Evolutionary conservation across 2,329 filamentous ascomycete species (phyloP).

Genomic region (Geosmithia putterillii): DNA sequence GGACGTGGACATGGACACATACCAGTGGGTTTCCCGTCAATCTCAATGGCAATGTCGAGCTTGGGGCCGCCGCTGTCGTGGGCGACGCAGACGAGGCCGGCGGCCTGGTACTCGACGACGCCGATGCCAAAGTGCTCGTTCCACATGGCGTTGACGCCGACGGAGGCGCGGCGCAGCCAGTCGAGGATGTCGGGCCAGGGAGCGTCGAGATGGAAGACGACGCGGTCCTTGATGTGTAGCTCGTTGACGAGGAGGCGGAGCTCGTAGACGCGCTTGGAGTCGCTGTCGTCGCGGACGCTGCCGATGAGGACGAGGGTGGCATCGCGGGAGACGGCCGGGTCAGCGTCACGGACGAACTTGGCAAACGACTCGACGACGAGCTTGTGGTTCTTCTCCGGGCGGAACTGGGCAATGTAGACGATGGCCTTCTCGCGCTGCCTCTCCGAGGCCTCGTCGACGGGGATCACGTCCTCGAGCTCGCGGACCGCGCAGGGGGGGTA

Average conservation of each 20-base stretch:
- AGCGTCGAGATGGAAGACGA: slow-evolving; percentile 83
- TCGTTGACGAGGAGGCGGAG: slow-evolving; percentile 78
- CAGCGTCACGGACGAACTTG: slow-evolving; percentile 52
- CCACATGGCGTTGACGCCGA: slow-evolving; percentile 98
- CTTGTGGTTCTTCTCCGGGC: slow-evolving; percentile 91
- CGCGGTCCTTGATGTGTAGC: slow-evolving; percentile 68
- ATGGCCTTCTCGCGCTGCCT: slow-evolving; percentile 57
- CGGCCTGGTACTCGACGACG: slow-evolving; percentile 95
- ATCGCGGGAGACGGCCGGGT: slow-evolving; percentile 33
- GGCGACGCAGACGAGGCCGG: slow-evolving; percentile 83
- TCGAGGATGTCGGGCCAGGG: slow-evolving; percentile 78
- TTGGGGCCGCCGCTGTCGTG: slow-evolving; percentile 91
- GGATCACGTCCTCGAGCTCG: slow-evolving; percentile 65
- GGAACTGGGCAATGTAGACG: slow-evolving; percentile 93
- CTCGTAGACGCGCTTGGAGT: slow-evolving; percentile 77
- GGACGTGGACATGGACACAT: slow-evolving; percentile 11
- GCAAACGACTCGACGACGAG: slow-evolving; percentile 79
- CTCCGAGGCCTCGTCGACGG: slow-evolving; percentile 59
- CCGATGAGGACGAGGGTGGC: slow-evolving; percentile 75
- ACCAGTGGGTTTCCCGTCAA: slow-evolving; percentile 72
- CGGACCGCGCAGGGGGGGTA: slow-evolving; percentile 88
- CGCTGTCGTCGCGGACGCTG: slow-evolving; percentile 75
- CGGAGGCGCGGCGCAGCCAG: slow-evolving; percentile 62
- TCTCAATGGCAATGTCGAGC: slow-evolving; percentile 75
- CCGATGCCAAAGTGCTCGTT: slow-evolving; percentile 99